These are phyloP conservation scores for Martensiomyces pterosporus DNA, from an alignment of 192 early-diverging fungal species.

Conservation along the genomic window DNA sequence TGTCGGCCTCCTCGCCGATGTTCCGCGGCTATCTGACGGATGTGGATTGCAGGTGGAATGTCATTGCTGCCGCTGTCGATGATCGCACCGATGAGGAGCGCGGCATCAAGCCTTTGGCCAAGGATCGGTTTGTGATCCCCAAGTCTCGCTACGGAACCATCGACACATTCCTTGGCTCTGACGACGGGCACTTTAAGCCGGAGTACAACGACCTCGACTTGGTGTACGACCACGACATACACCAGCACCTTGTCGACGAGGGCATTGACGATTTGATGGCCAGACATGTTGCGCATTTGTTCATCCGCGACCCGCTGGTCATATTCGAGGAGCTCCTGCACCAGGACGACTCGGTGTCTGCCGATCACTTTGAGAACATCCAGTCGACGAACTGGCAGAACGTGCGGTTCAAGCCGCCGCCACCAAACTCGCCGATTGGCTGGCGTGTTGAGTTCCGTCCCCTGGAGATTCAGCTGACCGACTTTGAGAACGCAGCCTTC, in stretches of 20 bases:
- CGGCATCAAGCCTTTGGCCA: slow-evolving; percentile 65
- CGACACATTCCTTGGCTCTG: slow-evolving; percentile 76
- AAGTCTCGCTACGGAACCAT: slow-evolving; percentile 98
- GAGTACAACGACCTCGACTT: slow-evolving; percentile 92
- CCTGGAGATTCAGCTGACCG: slow-evolving; percentile 94
- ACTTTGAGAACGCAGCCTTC: slow-evolving; percentile 96
- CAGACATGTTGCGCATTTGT: slow-evolving; percentile 89
- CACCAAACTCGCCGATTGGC: slow-evolving; percentile 84
- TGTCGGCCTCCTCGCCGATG: slow-evolving; percentile 88
- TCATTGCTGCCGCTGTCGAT: slow-evolving; percentile 89
- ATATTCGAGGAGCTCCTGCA: slow-evolving; percentile 88
- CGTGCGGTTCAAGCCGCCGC: slow-evolving; percentile 97
- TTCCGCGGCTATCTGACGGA: slow-evolving; percentile 93
- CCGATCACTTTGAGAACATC: slow-evolving; percentile 99
- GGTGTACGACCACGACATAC: slow-evolving; percentile 77
- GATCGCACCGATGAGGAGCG: slow-evolving; percentile 91
- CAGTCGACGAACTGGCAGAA: slow-evolving; percentile 99
- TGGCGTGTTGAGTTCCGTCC: slow-evolving; percentile 98
- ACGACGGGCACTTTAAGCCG: slow-evolving; percentile 64
- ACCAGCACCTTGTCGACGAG: slow-evolving; percentile 63
- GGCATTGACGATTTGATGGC: slow-evolving; percentile 88
- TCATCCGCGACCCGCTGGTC: slow-evolving; percentile 97
- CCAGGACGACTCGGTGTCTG: slow-evolving; percentile 74
- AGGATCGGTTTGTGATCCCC: slow-evolving; percentile 75
- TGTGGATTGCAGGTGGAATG: slow-evolving; percentile 97